Evolutionary conservation across 2,329 filamentous ascomycete species (phyloP).

Genomic region (Diaporthe humulicola): DNA sequence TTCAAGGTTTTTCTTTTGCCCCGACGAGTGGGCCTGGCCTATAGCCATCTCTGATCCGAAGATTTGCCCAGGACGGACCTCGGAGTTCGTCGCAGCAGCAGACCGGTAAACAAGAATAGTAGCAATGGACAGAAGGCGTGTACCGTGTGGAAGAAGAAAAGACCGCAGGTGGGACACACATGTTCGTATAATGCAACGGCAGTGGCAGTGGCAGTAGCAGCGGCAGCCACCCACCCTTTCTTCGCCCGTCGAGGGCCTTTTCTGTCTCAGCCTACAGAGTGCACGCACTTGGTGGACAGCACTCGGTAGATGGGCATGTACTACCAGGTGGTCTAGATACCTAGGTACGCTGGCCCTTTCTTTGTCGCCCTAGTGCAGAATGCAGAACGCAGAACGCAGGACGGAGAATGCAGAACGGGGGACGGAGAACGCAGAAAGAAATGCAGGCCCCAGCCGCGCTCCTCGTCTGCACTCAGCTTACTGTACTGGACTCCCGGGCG

Average conservation of each 20-base stretch:
- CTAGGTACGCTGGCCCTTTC: background rate
- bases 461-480: conserved; percentile 17
- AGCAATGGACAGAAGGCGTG: background rate
- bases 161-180: conserved; percentile 25
- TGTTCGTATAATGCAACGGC: conserved; percentile 26
- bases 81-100: conserved; percentile 14
- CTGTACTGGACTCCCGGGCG: background rate
- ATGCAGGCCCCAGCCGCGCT: background rate
- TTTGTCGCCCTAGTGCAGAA: conserved; percentile 13
- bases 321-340: background rate
- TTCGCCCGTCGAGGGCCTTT: background rate
- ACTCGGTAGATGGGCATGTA: background rate
- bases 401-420: background rate
- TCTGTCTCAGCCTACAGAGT: conserved; percentile 17
- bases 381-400: background rate
- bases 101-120: conserved; percentile 5
- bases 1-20: conserved; percentile 29
- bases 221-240: background rate
- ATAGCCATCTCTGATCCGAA: conserved; percentile 10
- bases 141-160: background rate
- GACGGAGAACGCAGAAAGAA: background rate
- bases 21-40: conserved; percentile 13
- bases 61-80: conserved; percentile 17
- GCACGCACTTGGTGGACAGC: background rate
- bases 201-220: conserved; percentile 12